A percentile compares a stretch with the other conserved stretches of the same genome.
Evolutionary conservation across 306 rosid genomes (phyloP).

Genomic region (Quercus mongolica): DNA sequence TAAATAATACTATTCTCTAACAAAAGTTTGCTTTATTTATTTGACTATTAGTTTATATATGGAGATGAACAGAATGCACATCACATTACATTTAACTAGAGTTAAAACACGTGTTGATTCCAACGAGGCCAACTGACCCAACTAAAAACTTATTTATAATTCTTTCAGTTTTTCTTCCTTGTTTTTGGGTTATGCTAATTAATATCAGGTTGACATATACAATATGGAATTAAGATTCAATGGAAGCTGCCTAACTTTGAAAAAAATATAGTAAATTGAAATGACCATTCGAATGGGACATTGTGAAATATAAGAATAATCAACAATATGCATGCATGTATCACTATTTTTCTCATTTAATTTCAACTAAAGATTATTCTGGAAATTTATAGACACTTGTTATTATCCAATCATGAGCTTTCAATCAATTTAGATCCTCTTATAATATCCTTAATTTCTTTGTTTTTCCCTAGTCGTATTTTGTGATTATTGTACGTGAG

Average conservation of each 20-base stretch:
- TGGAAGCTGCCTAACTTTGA: not conserved
- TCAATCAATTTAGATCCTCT: too few relatives aligned
- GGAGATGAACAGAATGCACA: too few relatives aligned
- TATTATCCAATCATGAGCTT: not conserved
- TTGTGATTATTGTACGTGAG: too few relatives aligned
- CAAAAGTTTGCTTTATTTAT: too few relatives aligned
- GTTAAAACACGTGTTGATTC: not conserved
- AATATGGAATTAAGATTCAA: not conserved
- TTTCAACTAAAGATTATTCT: not conserved
- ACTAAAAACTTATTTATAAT: not conserved
- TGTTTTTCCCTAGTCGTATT: too few relatives aligned
- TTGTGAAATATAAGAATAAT: not conserved
- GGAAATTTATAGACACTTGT: not conserved
- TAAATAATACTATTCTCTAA: not conserved
- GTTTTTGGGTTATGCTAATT: not conserved
- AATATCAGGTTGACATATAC: not conserved
- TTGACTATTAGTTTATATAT: too few relatives aligned
- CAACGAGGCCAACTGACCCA: not conserved
- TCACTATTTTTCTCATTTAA: not conserved
- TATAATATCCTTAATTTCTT: too few relatives aligned
- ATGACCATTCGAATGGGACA: not conserved
- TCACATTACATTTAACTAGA: too few relatives aligned
- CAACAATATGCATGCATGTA: not conserved
- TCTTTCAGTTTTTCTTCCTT: too few relatives aligned
- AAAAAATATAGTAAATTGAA: not conserved